Percentiles rank a stretch among this genome's conserved stretches.
Evolutionary conservation across 2,329 filamentous ascomycete genomes (phyloP).

Genomic region (Neoscytalidium dimidiatum): DNA sequence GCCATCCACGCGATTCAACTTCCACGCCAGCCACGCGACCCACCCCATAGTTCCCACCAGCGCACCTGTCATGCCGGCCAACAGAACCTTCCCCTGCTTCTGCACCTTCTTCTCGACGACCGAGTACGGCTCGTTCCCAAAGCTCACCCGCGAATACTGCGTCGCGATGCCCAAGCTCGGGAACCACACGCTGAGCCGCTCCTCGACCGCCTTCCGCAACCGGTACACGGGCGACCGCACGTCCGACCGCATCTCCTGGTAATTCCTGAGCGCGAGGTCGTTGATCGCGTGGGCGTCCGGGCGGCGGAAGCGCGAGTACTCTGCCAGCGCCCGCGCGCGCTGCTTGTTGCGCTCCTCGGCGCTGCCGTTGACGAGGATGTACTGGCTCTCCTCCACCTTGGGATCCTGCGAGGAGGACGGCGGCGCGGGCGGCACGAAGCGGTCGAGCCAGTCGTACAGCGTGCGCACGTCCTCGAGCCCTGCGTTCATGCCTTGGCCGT

Average conservation of each 20-base stretch:
- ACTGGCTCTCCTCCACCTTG: slow-evolving; percentile 21
- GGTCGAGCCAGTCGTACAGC: slow-evolving; percentile 80
- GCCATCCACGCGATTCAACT: neutral
- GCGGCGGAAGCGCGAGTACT: slow-evolving; percentile 74
- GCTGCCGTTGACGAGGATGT: slow-evolving; percentile 48
- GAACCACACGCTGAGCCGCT: slow-evolving; percentile 73
- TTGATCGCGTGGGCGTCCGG: slow-evolving; percentile 88
- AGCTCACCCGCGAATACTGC: slow-evolving; percentile 89
- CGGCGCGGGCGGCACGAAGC: slow-evolving; percentile 47
- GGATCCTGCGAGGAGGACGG: neutral
- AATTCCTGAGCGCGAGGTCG: slow-evolving; percentile 87
- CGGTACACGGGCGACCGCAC: slow-evolving; percentile 78
- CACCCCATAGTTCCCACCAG: slow-evolving; percentile 1
- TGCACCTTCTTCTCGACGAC: slow-evolving; percentile 73
- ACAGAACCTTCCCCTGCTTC: slow-evolving; percentile 60
- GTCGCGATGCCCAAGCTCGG: slow-evolving; percentile 85
- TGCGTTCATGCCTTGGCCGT: slow-evolving; percentile 97
- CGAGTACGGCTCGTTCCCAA: slow-evolving; percentile 88
- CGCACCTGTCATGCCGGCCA: neutral
- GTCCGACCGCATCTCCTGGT: slow-evolving; percentile 87
- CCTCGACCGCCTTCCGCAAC: slow-evolving; percentile 82
- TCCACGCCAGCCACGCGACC: slow-evolving; percentile 11
- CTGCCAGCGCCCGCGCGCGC: slow-evolving; percentile 57
- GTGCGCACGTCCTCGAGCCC: slow-evolving; percentile 92
- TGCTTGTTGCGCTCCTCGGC: slow-evolving; percentile 28